Percentiles rank a stretch among this genome's conserved stretches.
These are phyloP conservation scores for Przewalskia tangutica DNA, from an alignment of 257 asterid genomes.

Conservation along the genomic window DNA sequence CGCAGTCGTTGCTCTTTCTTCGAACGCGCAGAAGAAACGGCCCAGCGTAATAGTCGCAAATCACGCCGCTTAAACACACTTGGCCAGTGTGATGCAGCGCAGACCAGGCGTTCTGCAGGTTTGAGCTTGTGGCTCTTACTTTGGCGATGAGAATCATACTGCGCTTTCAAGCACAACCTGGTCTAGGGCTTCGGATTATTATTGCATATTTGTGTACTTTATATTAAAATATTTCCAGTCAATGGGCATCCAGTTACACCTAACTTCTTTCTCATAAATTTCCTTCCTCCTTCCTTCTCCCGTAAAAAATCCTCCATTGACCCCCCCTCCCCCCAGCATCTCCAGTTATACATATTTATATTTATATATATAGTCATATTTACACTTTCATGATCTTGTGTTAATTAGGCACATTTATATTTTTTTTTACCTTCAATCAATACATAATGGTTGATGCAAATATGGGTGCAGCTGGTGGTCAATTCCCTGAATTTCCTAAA, in stretches of 20 bases:
- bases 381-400: not conserved
- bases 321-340: not conserved
- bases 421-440: not conserved
- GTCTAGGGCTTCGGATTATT: too few relatives aligned
- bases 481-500: slow-evolving; percentile 66
- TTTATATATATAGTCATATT: not conserved
- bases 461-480: slow-evolving; percentile 34
- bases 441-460: slow-evolving; percentile 33
- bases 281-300: not conserved
- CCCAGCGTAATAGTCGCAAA: too few relatives aligned
- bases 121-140: too few relatives aligned
- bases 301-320: not conserved
- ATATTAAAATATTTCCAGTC: not conserved
- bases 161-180: too few relatives aligned
- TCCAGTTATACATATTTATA: not conserved
- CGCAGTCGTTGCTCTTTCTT: too few relatives aligned
- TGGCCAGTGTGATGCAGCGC: too few relatives aligned
- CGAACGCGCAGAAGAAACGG: too few relatives aligned
- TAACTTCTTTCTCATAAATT: not conserved
- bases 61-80: too few relatives aligned
- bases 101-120: too few relatives aligned
- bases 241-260: not conserved
- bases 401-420: not conserved
- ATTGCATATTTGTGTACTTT: too few relatives aligned
- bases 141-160: too few relatives aligned